A percentile compares a stretch with the other conserved stretches of the same genome.
These are phyloP conservation scores for Globisporangium polare DNA, from an alignment of 352 stramenopile genomes.

Conservation along the genomic window DNA sequence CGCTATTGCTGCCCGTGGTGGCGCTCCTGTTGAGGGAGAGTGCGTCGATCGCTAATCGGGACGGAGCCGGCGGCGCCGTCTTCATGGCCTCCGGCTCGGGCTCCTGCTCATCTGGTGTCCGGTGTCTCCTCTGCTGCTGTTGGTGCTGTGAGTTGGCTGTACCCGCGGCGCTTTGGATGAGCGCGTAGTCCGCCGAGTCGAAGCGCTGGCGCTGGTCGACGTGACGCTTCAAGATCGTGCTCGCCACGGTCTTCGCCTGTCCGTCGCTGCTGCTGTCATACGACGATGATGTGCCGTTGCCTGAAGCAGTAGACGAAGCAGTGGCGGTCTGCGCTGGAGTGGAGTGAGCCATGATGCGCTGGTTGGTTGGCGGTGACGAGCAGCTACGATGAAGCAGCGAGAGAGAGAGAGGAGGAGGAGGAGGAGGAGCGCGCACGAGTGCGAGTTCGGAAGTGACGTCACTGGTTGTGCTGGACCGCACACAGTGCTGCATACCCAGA, in stretches of 20 bases:
- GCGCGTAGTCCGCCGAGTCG: slow-evolving; percentile 68
- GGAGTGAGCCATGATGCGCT: slow-evolving; percentile 8
- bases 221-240: slow-evolving; percentile 48
- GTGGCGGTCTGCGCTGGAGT: slow-evolving; percentile 1
- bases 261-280: not conserved
- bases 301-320: not conserved
- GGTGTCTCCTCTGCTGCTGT: not conserved
- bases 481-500: not conserved
- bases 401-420: not conserved
- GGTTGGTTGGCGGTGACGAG: not conserved
- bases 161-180: slow-evolving; percentile 33
- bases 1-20: not conserved
- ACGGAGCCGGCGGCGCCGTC: not conserved
- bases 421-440: not conserved
- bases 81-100: slow-evolving; percentile 9
- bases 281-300: not conserved
- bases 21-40: not conserved
- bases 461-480: not conserved
- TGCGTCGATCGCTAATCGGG: not conserved
- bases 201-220: slow-evolving; percentile 57
- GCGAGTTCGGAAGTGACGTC: slow-evolving; percentile 13
- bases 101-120: slow-evolving; percentile 10
- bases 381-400: not conserved
- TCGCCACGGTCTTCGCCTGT: slow-evolving; percentile 27
- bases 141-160: not conserved